phyloP scores from a whole-genome alignment of 257 asterid species.

The Capsicum baccatum region DNA sequence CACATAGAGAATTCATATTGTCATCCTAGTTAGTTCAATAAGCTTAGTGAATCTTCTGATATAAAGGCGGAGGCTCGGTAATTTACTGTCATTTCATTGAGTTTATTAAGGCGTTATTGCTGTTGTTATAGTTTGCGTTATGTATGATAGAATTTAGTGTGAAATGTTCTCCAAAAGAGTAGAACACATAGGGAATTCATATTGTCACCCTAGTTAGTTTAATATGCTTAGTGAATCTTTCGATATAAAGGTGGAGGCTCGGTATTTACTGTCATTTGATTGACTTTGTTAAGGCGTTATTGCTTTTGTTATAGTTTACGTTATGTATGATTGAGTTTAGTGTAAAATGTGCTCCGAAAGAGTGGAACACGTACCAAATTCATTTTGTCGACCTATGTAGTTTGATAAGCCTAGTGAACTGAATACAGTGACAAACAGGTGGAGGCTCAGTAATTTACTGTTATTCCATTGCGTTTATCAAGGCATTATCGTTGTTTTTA shows the following conservation, averaged over 20 bases:
- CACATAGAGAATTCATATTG: too few species aligned
- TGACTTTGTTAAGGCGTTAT: neutral
- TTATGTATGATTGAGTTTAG: neutral
- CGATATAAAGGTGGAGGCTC: slow-evolving; percentile 31
- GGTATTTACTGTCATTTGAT: slow-evolving; percentile 31
- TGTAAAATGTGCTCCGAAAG: neutral
- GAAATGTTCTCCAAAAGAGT: neutral
- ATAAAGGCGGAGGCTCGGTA: slow-evolving; percentile 39
- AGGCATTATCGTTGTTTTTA: too few species aligned
- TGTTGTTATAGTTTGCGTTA: neutral
- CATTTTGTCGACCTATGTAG: neutral
- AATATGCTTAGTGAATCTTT: slow-evolving; percentile 7
- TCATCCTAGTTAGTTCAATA: neutral
- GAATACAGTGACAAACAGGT: too few species aligned
- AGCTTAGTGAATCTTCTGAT: slow-evolving; percentile 10
- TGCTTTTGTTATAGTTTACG: neutral
- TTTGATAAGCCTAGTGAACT: too few species aligned
- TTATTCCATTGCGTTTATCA: too few species aligned
- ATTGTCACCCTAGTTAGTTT: too few species aligned
- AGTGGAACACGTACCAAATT: neutral
- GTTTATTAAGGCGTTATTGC: neutral
- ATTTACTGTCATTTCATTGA: neutral
- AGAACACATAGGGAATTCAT: too few species aligned
- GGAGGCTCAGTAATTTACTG: too few species aligned
- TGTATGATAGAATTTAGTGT: neutral